Evolutionary conservation across 2,329 filamentous ascomycete species (phyloP).

Genomic region (Sphaerulina musiva): DNA sequence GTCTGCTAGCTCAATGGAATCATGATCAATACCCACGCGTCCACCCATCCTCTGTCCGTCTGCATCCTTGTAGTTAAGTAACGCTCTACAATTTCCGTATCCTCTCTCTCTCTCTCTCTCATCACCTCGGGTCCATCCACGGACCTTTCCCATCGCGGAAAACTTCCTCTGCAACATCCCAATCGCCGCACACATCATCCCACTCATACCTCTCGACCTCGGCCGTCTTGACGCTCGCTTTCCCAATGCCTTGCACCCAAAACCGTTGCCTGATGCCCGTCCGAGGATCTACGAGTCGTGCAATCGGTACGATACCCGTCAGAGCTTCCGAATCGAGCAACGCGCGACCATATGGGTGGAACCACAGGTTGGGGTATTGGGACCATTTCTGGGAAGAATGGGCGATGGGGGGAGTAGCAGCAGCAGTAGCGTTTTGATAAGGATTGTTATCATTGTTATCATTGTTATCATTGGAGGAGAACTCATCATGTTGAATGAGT

Average conservation of each 20-base stretch:
- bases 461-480: neutral
- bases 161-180: conserved; percentile 1
- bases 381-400: conserved; percentile 2
- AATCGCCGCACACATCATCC: conserved; percentile 3
- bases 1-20: no score
- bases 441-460: no score
- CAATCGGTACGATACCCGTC: conserved; percentile 2
- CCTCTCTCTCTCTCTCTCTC: neutral
- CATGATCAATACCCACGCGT: no score
- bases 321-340: conserved; percentile 10
- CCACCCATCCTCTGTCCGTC: no score
- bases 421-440: no score
- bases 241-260: conserved; percentile 8
- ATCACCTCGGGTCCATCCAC: conserved; percentile 14
- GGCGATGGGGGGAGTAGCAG: neutral
- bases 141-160: conserved; percentile 10
- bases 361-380: conserved; percentile 9
- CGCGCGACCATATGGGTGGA: conserved; percentile 14
- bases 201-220: conserved; percentile 3
- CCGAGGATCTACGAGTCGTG: neutral
- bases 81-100: no score
- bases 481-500: conserved; percentile 4
- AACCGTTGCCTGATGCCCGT: conserved; percentile 4
- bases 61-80: no score
- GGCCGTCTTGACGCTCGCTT: conserved; percentile 7